Conservation (phyloP, 495 filamentous ascomycete genomes). For the Glonium stellatum region DNA sequence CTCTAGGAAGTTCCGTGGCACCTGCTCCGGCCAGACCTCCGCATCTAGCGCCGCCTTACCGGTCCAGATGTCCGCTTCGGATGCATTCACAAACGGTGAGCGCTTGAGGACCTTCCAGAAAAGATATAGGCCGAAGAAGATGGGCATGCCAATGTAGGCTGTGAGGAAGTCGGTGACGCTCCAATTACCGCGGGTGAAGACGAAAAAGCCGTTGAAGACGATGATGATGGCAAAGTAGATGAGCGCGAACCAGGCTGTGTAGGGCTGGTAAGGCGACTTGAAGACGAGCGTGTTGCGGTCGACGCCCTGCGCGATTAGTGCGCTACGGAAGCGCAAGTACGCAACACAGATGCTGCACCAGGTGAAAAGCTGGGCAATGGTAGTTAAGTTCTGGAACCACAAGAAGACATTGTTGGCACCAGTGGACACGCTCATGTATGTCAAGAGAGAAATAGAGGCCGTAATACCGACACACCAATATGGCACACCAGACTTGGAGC, state of each 20-base stretch:
- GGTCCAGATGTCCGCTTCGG: constrained; percentile 54
- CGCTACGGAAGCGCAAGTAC: constrained; percentile 53
- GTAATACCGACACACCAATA: constrained; percentile 52
- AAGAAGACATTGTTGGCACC: constrained; percentile 38
- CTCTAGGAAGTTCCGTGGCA: constrained; percentile 45
- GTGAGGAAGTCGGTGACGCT: constrained; percentile 44
- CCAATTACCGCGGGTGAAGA: constrained; percentile 45
- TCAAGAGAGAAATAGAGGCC: constrained; percentile 50
- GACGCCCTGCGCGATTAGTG: constrained; percentile 49
- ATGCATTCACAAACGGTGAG: constrained; percentile 42
- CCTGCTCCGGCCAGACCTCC: constrained; percentile 43
- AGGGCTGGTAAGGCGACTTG: constrained; percentile 55
- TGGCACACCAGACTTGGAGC: constrained; percentile 54
- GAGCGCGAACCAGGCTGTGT: constrained; percentile 53
- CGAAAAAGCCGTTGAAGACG: constrained; percentile 49
- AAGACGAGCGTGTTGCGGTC: constrained; percentile 50
- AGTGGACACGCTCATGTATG: constrained; percentile 54
- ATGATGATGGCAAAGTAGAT: constrained; percentile 49
- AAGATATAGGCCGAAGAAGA: constrained; percentile 51
- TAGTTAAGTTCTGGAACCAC: constrained; percentile 40
- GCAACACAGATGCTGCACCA: constrained; percentile 45
- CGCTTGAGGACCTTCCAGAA: constrained; percentile 49
- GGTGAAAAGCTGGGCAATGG: constrained; percentile 46
- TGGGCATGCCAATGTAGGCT: constrained; percentile 54
- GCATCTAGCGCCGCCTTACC: constrained; percentile 58